Base-by-base conservation (phyloP, 257 asterid species). In the Penstemon newberryi region DNA sequence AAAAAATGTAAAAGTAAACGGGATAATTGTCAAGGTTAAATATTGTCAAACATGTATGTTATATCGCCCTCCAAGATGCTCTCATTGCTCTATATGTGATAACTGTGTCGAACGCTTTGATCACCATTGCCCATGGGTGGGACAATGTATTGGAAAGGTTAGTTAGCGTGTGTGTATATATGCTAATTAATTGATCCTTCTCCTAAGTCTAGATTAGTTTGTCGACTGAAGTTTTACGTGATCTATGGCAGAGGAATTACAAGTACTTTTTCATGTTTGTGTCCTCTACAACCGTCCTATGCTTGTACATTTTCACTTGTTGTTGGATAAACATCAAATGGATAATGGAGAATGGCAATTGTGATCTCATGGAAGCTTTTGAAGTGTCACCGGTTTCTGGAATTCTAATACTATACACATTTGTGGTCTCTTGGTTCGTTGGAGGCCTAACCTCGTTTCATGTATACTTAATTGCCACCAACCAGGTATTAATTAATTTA, bases 101-200 rank as follows among this genome's bases (percentile, higher is more conserved):
- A 85, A 90, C 77, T 90, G 96, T 63, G 94, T 88, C 39, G 96
- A 90, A 70, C 84, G 89, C 47, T 90, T 88, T 39, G 97, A 90
- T 79, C 95, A 88, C 73, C 97, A 90, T 74, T 90, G 97, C 80
- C 96, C 95, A 38, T 90, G 96, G 92, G 89, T 86, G 13, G 96
- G 96, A 45, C 96, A 90, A 70, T 88, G 97, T 74, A 86, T 88
- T 5, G 96, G 94, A 49, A 86, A 82, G 91, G 97, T 88, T 67
- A 58, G 78, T 66, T 13, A 4, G 3, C 3, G 8, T 46, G 51
- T 46, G 6, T 46, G 8, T 46, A 46, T 46, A 8, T 46, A 46
- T 46, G 65, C 42, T 42, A 6, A 42, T 13, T 40, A 66, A 33
- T 54, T 41, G 53, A 33, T 41, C 4, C 44, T 67, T 43, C 10